Percentiles rank a stretch among this genome's conserved stretches.
Conservation (phyloP, 2,329 filamentous ascomycete genomes). For the Hypoxylon sp. region DNA sequence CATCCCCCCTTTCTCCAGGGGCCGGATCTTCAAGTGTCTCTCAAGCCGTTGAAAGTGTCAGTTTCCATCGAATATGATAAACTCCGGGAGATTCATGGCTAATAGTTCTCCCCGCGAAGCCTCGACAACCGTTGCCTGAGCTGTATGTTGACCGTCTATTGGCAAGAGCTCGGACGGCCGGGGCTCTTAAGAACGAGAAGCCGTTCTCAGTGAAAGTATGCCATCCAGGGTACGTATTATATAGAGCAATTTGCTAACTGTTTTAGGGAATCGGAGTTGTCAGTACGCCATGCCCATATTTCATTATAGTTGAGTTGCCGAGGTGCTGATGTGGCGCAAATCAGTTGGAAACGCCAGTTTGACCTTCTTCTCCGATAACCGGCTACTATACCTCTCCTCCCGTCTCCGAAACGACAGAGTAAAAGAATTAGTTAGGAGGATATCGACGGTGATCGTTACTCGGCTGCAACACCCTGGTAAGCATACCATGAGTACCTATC, state of each 20-base stretch:
- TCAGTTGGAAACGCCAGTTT: conserved; percentile 51
- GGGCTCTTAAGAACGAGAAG: conserved; percentile 32
- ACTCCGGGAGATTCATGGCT: background rate
- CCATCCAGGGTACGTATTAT: background rate
- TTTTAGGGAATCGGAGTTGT: conserved; percentile 53
- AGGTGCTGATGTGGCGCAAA: conserved; percentile 11
- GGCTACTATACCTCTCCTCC: conserved; percentile 52
- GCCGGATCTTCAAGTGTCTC: conserved; percentile 2
- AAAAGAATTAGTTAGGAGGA: conserved; percentile 50
- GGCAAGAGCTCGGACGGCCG: conserved; percentile 35
- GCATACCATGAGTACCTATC: background rate
- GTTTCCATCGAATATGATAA: conserved; percentile 1
- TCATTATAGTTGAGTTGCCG: conserved; percentile 2
- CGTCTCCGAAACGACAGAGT: conserved; percentile 53
- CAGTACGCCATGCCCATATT: conserved; percentile 35
- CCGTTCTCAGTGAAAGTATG: conserved; percentile 49
- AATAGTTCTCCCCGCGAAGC: conserved; percentile 23
- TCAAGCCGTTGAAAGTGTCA: conserved; percentile 7
- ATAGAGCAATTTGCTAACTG: conserved; percentile 14
- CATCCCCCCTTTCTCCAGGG: conserved; percentile 16
- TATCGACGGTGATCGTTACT: conserved; percentile 47
- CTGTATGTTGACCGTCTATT: conserved; percentile 52
- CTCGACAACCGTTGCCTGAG: conserved; percentile 42
- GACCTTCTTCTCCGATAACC: conserved; percentile 53
- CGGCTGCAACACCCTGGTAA: conserved; percentile 25